Evolutionary conservation across 2,329 filamentous ascomycete species (phyloP), one percentile per base, ranked within the genome.

Genomic region (Microthyrium microscopicum): DNA sequence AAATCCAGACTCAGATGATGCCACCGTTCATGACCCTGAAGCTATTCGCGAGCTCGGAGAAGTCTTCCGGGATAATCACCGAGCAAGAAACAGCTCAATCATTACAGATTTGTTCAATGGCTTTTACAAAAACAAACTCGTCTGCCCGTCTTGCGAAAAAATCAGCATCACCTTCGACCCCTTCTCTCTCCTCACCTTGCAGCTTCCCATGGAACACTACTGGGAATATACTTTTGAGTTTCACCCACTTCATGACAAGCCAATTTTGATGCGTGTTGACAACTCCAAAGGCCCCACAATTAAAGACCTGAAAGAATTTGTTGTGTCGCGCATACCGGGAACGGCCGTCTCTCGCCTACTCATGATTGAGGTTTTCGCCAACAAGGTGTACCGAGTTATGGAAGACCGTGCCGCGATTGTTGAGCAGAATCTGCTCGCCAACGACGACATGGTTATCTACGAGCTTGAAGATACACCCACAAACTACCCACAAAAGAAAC

Each of bases 111-210:
- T 98, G 8, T 98, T 98, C 54, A 91, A 83, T 16, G 89, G 89
- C 41, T 83, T 95, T 68, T 98, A 95, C 68, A 94, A 95, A 60
- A 95, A 91, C 28, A 95, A 87, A 1, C 69, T 98, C 41, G 77
- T 89, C 41, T 98, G 89, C 49, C 89, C 89, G 0, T 70, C 68
- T 5, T 98, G 89, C 53, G 69, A 77, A 44, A 98, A 95, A 58
- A 79, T 95, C 55, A 94, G 85, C 68, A 93, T 98, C 46, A 95
- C 89, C 0, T 98, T 98, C 49, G 89, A 98, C 51, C 89, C 89
- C 1, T 98, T 92, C 63, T 94, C 84, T 54, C 89, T 91, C 42
- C 60, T 98, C 38, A 94, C 89, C 0, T 61, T 98, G 17, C 89
- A 91, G 37, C 61, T 98, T 21, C 89, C 89, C 0, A 72, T 93